These are phyloP conservation scores for Cercospora brassicicola DNA, from an alignment of 2,329 filamentous ascomycete genomes.

Conservation along the genomic window DNA sequence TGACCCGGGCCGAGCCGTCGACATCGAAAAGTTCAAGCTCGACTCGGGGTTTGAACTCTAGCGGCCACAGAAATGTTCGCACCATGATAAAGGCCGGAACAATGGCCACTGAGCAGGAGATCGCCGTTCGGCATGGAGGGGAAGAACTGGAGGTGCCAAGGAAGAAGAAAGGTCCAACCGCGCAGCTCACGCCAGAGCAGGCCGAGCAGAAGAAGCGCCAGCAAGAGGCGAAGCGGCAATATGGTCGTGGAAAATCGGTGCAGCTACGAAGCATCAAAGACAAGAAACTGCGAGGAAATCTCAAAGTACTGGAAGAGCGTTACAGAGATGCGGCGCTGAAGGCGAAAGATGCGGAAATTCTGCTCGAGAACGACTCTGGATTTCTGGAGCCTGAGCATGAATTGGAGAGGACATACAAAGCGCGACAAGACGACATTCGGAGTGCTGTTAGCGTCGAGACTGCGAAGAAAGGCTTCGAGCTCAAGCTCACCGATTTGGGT, in stretches of 20 bases:
- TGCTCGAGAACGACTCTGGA: slow-evolving; percentile 81
- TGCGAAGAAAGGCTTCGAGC: slow-evolving; percentile 88
- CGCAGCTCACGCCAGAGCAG: slow-evolving; percentile 37
- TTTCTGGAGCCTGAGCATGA: slow-evolving; percentile 86
- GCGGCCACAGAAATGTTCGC: background rate
- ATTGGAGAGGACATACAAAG: slow-evolving; percentile 88
- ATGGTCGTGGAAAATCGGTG: slow-evolving; percentile 80
- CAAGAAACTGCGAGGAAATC: slow-evolving; percentile 81
- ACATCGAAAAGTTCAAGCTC: background rate
- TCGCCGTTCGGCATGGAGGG: background rate
- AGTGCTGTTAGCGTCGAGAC: slow-evolving; percentile 74
- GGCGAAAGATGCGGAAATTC: slow-evolving; percentile 92
- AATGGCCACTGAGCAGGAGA: slow-evolving; percentile 10
- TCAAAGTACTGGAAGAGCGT: slow-evolving; percentile 76
- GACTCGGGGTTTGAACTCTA: background rate
- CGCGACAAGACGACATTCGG: slow-evolving; percentile 82
- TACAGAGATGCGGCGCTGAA: slow-evolving; percentile 77
- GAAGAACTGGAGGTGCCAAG: slow-evolving; percentile 20
- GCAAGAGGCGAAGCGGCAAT: slow-evolving; percentile 53
- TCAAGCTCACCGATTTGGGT: slow-evolving; percentile 78
- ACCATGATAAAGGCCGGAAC: background rate
- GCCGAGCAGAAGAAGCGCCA: slow-evolving; percentile 38
- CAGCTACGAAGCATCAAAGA: slow-evolving; percentile 73
- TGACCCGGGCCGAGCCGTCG: background rate
- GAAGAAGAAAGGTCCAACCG: slow-evolving; percentile 32